Percentiles rank a stretch among this genome's conserved stretches.
Conservation (phyloP, 2,329 filamentous ascomycete species). For the Aureobasidium melanogenum region DNA sequence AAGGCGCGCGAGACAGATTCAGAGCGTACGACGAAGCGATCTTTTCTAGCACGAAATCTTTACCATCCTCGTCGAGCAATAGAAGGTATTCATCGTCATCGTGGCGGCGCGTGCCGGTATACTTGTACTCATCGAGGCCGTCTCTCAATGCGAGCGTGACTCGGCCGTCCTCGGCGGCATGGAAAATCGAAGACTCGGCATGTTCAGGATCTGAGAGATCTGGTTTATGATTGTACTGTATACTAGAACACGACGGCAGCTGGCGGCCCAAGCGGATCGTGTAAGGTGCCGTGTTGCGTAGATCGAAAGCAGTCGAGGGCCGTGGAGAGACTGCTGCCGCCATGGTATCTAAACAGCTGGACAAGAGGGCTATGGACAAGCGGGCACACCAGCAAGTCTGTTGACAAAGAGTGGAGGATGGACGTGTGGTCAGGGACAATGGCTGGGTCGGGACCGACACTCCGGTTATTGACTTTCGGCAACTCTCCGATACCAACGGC, state of each 20-base stretch:
- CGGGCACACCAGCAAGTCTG: slow-evolving; percentile 1
- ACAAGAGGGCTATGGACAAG: neutral
- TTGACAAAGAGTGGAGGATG: neutral
- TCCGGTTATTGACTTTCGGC: neutral
- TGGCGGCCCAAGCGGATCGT: slow-evolving; percentile 12
- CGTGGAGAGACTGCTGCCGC: slow-evolving; percentile 8
- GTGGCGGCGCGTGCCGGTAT: slow-evolving; percentile 33
- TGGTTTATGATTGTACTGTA: slow-evolving; percentile 39
- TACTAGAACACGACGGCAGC: slow-evolving; percentile 14
- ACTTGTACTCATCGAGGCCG: slow-evolving; percentile 29
- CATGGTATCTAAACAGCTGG: neutral
- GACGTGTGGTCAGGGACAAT: neutral
- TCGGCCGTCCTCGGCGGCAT: slow-evolving; percentile 2
- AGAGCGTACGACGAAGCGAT: slow-evolving; percentile 78
- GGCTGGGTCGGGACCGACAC: neutral
- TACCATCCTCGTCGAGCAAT: slow-evolving; percentile 64
- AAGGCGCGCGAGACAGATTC: slow-evolving; percentile 67
- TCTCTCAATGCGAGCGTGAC: slow-evolving; percentile 18
- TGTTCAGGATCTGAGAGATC: slow-evolving; percentile 23
- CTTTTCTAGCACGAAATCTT: slow-evolving; percentile 74
- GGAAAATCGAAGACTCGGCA: slow-evolving; percentile 19
- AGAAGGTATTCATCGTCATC: slow-evolving; percentile 68
- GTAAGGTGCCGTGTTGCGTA: slow-evolving; percentile 6
- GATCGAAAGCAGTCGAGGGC: slow-evolving; percentile 7
- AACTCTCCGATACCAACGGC: neutral